Base-by-base conservation (phyloP, 306 rosid genomes). In the Adenanthera pavonina region DNA sequence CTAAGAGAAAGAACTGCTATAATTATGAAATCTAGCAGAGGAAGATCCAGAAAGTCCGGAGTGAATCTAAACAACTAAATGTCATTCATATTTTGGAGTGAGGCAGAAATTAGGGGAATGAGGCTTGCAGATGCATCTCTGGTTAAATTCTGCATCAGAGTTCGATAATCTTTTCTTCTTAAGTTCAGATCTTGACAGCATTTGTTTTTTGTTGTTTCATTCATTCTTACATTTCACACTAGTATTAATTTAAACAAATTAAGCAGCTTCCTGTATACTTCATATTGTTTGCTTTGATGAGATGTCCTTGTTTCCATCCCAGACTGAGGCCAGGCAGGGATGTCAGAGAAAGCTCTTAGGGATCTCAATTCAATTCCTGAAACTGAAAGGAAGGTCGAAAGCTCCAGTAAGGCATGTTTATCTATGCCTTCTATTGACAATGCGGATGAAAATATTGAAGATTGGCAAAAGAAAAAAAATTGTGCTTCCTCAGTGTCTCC, bases 301-400 rank as follows among this genome's bases (percentile, higher is more conserved):
- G 51, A 41, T 56, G 61, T 73, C 52, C 67, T 73, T 15, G 10
- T 62, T 77, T 84, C 72, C 52, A 57, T 79, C 71, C 75, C 89
- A 90, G 97, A 79, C 52, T 81, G 60, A 71, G 78, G 73, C 41
- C n/a, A 17, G 69, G 48, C 79, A 78, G 85, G 72, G 80, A 96
- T 96, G 99, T 96, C 98, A 40, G 94, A 90, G 93, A 91, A 82
- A 60, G 92, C 97, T 74, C 97, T 92, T 68, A 87, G 81, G 84
- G 97, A 92, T 82, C 93, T 92, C 83, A 92, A 90, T 82, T 81
- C 89, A 25, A 88, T 92, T 77, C 94, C 86, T 47, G 91, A 81
- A 80, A 85, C 89, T 60, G 97, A 96, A 87, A 90, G 86, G 89
- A 92, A 87, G 86, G 88, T 75, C 48, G 93, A 89, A 81, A 82